Base-by-base conservation (phyloP, 1,284 basidiomycete genomes). In the Neonothopanus nambi region DNA sequence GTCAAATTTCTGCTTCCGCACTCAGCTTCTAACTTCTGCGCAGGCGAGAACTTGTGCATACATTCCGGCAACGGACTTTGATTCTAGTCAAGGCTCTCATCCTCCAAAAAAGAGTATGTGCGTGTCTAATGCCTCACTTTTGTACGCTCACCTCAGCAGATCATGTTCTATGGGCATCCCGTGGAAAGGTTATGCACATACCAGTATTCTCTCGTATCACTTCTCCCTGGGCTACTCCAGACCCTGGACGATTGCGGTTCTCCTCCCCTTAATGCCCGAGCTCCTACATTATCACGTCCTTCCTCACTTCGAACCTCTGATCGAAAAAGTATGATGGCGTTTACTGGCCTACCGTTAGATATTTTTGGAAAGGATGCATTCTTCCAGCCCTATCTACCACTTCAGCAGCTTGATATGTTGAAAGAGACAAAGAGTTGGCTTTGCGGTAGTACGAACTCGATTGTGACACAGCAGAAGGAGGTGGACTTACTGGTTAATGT, bases 151-250 rank as follows among this genome's bases (percentile, higher is more conserved):
- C 12, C 17, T 39, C 40, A 12, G 23, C 65, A 95, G 93, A 90
- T 98, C 57, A 92, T 99, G 87, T 95, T 99, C 67, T 97, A 86
- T 63, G 96, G 96, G 7, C 95, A 98, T 65, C 96, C 96, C 0
- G 96, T 99, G 0, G 97, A 99, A 70, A 85, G 88, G 54, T 75
- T 99, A 28, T 98, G 96, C 73, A 98, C 95, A 23, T 97, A 94
- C 64, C 97, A 99, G 69, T 99, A 99, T 69, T 96, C 93, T 1
- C 79, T 99, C 23, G 82, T 93, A 48, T 92, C 92, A 0, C 76
- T 94, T 12, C 78, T 93, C 57, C 91, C 92, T 35, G 89, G 89
- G 37, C 79, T 99, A 4, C 75, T 99, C 23, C 90, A 97, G 68
- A 86, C 85, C 7, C 75, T 99, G 37, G 88, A 94, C 51, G 96